Evolutionary conservation across 306 rosid species (phyloP), one percentile per base, ranked within the genome.

Genomic region (Betula pendula): DNA sequence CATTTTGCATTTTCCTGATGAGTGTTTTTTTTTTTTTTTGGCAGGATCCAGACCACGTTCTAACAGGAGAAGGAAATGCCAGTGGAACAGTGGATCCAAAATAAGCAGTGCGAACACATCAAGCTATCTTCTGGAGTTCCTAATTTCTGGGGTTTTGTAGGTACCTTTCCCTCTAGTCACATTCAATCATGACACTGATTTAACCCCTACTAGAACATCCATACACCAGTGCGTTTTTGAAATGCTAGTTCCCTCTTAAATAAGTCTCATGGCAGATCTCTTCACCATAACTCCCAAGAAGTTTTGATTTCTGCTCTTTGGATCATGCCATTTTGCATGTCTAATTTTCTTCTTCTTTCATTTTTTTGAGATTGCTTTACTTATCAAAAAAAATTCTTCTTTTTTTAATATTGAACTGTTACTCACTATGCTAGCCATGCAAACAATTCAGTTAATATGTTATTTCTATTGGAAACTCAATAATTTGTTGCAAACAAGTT

Each of bases 41-140:
- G 71, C 85, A 95, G 99, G 97, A 95, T 82, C 96, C 97, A 7
- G 88, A 87, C 84, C 89, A 80, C 62, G 68, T 80, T 79, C 89
- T 92, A 58, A 88, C 93, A 5, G 99, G 93, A 59, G 97, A 92
- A 76, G 97, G 97, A 84, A 90, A 72, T 87, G 84, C 97, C 77
- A 12, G 89, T 6, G 97, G 99, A 83, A 80, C 97, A 6, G 85
- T 90, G 72, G 96, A 89, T 79, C 92, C 94, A 50, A 92, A 83
- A 67, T 81, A 85, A 77, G 88, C 81, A 49, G 90, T 84, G 52
- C 90, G 85, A 90, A 62, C 71, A 77, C 72, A 60, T 73, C 72
- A 76, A 55, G 89, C 84, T 83, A 85, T 85, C 81, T 77, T 52
- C 70, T 73, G 48, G 38, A n/a, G 24, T 42, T 62, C 42, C 17